A percentile compares a stretch with the other conserved stretches of the same genome.
Conservation (phyloP, 148 eudicot species). For the Suaeda aralocaspica region DNA sequence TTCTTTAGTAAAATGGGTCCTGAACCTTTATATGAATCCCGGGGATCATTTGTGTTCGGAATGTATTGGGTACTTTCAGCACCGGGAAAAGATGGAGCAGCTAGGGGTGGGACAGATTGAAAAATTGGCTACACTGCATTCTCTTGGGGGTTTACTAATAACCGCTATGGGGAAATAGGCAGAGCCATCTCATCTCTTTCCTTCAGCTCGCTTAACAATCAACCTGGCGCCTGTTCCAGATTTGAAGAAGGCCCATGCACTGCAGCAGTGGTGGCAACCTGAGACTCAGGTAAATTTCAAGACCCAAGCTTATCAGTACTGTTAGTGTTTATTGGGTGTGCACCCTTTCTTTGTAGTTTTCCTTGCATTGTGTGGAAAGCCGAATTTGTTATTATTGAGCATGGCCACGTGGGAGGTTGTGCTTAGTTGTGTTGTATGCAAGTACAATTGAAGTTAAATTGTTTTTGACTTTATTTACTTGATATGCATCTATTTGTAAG, state of each 20-base stretch:
- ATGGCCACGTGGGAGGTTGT: background rate
- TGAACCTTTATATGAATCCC: slow-evolving; percentile 44
- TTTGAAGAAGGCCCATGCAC: slow-evolving; percentile 70
- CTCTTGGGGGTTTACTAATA: slow-evolving; percentile 70
- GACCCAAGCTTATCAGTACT: slow-evolving; percentile 41
- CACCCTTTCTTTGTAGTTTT: background rate
- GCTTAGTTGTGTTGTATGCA: slow-evolving; percentile 6
- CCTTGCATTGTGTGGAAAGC: background rate
- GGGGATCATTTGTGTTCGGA: slow-evolving; percentile 63
- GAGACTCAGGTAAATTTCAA: slow-evolving; percentile 48
- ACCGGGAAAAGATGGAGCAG: slow-evolving; percentile 55
- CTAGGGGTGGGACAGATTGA: slow-evolving; percentile 52
- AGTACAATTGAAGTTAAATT: background rate
- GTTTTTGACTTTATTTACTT: background rate
- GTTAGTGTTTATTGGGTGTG: slow-evolving; percentile 14
- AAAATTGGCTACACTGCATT: slow-evolving; percentile 72
- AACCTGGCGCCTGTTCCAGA: slow-evolving; percentile 41
- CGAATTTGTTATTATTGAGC: background rate
- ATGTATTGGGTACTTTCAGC: slow-evolving; percentile 61
- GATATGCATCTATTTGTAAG: background rate
- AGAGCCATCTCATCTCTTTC: slow-evolving; percentile 73
- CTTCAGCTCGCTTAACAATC: slow-evolving; percentile 65
- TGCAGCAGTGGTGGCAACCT: slow-evolving; percentile 82
- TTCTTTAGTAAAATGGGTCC: slow-evolving; percentile 46
- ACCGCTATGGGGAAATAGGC: slow-evolving; percentile 57